phyloP scores from a whole-genome alignment of 352 stramenopile species.

The Phytophthora kernoviae region DNA sequence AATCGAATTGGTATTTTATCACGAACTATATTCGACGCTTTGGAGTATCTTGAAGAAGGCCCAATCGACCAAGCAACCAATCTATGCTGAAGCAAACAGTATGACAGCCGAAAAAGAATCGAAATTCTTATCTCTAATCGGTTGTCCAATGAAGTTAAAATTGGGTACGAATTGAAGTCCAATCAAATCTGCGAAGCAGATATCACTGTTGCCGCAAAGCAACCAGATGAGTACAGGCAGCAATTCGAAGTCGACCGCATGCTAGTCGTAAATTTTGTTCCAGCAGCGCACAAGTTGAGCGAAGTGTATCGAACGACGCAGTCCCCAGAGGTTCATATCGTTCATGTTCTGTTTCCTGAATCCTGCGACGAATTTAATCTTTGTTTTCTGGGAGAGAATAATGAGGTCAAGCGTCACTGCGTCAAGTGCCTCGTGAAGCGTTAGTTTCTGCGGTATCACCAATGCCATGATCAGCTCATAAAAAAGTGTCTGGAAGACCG shows the following conservation, averaged over 20 bases:
- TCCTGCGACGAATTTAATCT: conserved; percentile 9
- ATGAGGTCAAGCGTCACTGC: conserved; percentile 1
- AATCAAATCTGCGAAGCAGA: conserved; percentile 8
- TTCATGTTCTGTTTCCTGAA: not conserved
- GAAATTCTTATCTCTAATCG: conserved; percentile 12
- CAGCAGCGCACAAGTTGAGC: not conserved
- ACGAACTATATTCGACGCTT: conserved; percentile 1
- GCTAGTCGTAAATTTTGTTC: conserved; percentile 8
- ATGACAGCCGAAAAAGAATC: conserved; percentile 8
- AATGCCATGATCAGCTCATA: too few relatives aligned
- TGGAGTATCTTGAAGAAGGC: not conserved
- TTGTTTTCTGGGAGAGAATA: not conserved
- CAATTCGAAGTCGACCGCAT: conserved; percentile 7
- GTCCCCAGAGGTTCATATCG: not conserved
- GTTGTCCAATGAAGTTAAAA: conserved; percentile 1
- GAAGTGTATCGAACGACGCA: not conserved
- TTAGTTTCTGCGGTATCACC: too few relatives aligned
- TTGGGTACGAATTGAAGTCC: conserved; percentile 11
- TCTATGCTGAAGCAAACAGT: too few relatives aligned
- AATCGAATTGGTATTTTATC: conserved; percentile 15
- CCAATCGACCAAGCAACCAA: conserved; percentile 1
- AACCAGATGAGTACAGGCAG: conserved; percentile 7
- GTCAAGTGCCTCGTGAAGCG: conserved; percentile 15
- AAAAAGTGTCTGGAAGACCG: too few relatives aligned
- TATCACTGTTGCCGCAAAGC: conserved; percentile 6